A percentile compares a stretch with the other conserved stretches of the same genome.
phyloP scores from a whole-genome alignment of 2,329 filamentous ascomycete genomes.

The Xylariomycetidae sp. region DNA sequence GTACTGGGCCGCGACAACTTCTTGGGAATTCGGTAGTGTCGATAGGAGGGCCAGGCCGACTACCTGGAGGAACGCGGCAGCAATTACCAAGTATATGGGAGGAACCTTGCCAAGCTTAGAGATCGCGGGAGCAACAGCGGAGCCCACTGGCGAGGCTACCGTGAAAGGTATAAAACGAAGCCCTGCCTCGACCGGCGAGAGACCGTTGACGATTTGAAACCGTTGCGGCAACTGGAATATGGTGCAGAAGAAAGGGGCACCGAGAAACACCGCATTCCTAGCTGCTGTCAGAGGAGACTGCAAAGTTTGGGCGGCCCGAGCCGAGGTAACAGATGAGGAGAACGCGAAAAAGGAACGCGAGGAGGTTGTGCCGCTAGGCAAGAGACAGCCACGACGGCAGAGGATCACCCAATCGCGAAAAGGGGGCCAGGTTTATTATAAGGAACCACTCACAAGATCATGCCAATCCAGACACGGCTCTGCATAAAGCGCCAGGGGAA shows the following conservation, averaged over 20 bases:
- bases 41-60: constrained; percentile 3
- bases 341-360: too few relatives aligned
- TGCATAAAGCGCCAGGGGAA: constrained; percentile 1
- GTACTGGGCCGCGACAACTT: constrained; percentile 1
- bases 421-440: background rate
- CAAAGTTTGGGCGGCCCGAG: too few relatives aligned
- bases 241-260: constrained; percentile 2
- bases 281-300: too few relatives aligned
- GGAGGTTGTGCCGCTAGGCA: too few relatives aligned
- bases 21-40: background rate
- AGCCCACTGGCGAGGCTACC: background rate
- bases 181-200: background rate
- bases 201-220: constrained; percentile 1
- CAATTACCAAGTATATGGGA: constrained; percentile 1
- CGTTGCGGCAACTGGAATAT: constrained; percentile 1
- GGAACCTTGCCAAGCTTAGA: background rate
- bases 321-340: too few relatives aligned
- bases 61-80: background rate
- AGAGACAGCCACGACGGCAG: too few relatives aligned
- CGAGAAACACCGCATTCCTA: constrained; percentile 1
- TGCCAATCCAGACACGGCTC: constrained; percentile 1
- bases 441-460: constrained; percentile 1
- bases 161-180: constrained; percentile 3
- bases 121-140: background rate
- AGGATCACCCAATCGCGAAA: too few relatives aligned